Evolutionary conservation across 768 basidiomycete genomes (phyloP), one percentile per base, ranked within the genome.

Genomic region (Mycena chlorophos): DNA sequence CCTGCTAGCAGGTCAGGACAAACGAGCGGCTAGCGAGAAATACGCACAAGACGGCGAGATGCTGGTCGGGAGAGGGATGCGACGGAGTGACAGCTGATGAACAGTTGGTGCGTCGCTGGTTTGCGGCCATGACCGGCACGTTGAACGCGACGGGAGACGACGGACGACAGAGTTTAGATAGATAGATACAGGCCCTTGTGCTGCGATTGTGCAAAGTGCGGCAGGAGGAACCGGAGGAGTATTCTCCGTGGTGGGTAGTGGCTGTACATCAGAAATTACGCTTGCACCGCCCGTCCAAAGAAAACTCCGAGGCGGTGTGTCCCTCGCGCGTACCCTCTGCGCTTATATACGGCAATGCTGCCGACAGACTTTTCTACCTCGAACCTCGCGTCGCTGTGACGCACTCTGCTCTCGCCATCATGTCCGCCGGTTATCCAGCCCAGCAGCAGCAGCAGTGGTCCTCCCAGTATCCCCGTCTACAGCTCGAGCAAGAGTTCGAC

Each of bases 401-500:
- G 28, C 17, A 31, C 28, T 34, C 26, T n/a, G 22, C 28, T 19
- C 22, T 22, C 47, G 8, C 52, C 49, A 29, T 20, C 54, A 52
- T 53, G 58, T 49, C 54, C 48, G 31, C 25, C 30, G 10, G 14
- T 5, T 60, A 60, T 51, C 14, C 43, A 40, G 46, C 43, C 2
- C 53, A 30, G 17, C 13, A 20, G n/a, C n/a, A 42, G 40, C 54
- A 58, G 42, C 57, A 58, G 12, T 60, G 58, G 58, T 2, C 23
- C 45, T 55, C 52, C 28, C 29, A 55, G 13, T 34, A 25, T 30
- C 65, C 65, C n/a, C 63, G 65, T 40, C 61, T 73, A 30, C 73
- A 72, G 55, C 73, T 73, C 23, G 74, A 73, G 56, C 69, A 69
- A n/a, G 72, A 75, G n/a, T 73, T 65, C 49, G 62, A 65, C 48